phyloP scores from a whole-genome alignment of 2,329 filamentous ascomycete species.

The Ophiostoma piceae region DNA sequence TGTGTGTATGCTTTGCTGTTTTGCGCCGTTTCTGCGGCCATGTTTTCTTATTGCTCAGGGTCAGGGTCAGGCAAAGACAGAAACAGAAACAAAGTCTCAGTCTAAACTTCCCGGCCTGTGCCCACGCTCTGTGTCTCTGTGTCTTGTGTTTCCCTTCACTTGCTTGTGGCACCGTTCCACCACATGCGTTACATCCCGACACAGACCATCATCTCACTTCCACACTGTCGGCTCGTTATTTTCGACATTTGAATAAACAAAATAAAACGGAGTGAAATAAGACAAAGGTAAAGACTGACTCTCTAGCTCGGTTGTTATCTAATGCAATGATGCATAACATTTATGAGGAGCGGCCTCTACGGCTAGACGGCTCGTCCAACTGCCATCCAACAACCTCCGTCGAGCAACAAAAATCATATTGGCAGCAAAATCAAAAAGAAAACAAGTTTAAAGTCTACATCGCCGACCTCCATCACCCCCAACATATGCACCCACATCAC shows the following conservation, averaged over 20 bases:
- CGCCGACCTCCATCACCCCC: neutral
- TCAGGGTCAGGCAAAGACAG: no score
- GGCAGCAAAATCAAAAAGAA: neutral
- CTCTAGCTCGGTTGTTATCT: neutral
- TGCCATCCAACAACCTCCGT: neutral
- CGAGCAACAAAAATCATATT: no score
- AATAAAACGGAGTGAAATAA: neutral
- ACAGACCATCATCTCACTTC: neutral
- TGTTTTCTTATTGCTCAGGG: neutral
- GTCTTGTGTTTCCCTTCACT: neutral
- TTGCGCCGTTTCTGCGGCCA: neutral
- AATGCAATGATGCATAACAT: no score
- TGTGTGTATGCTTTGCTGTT: neutral
- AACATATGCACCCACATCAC: neutral
- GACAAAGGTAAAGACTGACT: neutral
- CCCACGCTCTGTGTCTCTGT: neutral
- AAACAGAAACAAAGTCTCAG: no score
- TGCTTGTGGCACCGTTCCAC: neutral
- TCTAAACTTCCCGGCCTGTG: no score
- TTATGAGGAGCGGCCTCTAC: neutral
- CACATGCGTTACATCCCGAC: constrained; percentile 5
- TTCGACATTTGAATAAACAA: neutral
- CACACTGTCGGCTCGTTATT: neutral
- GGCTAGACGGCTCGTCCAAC: neutral
- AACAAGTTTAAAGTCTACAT: neutral